Evolutionary conservation across 1,284 basidiomycete genomes (phyloP).

Genomic region (Puccinia sorghi): DNA sequence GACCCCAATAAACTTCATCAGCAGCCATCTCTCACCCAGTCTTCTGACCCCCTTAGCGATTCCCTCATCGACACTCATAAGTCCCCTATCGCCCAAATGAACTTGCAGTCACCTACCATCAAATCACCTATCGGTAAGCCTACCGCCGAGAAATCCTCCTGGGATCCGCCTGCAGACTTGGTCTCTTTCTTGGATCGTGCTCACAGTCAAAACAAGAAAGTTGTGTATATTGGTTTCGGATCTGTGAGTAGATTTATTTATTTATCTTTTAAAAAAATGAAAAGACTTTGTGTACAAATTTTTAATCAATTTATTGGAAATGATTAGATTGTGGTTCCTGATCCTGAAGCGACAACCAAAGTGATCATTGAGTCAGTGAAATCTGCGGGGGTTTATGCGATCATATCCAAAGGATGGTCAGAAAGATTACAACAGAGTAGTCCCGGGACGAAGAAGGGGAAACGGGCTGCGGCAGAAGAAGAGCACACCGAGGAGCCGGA

Average conservation of each 20-base stretch:
- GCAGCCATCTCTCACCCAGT: neutral
- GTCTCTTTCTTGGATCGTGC: slow-evolving; percentile 78
- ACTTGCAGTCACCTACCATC: slow-evolving; percentile 62
- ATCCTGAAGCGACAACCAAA: slow-evolving; percentile 85
- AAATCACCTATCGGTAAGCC: neutral
- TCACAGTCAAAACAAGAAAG: slow-evolving; percentile 73
- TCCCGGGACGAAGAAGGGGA: slow-evolving; percentile 51
- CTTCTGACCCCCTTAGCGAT: slow-evolving; percentile 76
- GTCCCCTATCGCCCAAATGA: slow-evolving; percentile 59
- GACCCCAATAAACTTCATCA: slow-evolving; percentile 19
- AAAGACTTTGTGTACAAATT: neutral
- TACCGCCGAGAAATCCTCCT: slow-evolving; percentile 60
- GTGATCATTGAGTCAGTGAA: slow-evolving; percentile 84
- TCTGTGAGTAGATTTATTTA: slow-evolving; percentile 60
- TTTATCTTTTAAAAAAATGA: neutral
- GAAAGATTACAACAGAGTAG: slow-evolving; percentile 67
- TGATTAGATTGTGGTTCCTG: slow-evolving; percentile 77
- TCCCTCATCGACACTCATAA: slow-evolving; percentile 72
- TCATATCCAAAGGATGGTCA: slow-evolving; percentile 97
- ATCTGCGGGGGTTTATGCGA: slow-evolving; percentile 63
- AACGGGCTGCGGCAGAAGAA: slow-evolving; percentile 50
- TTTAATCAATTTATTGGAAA: slow-evolving; percentile 61
- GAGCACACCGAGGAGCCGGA: slow-evolving; percentile 48
- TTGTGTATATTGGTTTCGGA: slow-evolving; percentile 98
- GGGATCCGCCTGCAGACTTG: slow-evolving; percentile 78